Evolutionary conservation across 805 yeast genomes (phyloP), one percentile per base, ranked within the genome.

Genomic region (Suhomyces faveliae): DNA sequence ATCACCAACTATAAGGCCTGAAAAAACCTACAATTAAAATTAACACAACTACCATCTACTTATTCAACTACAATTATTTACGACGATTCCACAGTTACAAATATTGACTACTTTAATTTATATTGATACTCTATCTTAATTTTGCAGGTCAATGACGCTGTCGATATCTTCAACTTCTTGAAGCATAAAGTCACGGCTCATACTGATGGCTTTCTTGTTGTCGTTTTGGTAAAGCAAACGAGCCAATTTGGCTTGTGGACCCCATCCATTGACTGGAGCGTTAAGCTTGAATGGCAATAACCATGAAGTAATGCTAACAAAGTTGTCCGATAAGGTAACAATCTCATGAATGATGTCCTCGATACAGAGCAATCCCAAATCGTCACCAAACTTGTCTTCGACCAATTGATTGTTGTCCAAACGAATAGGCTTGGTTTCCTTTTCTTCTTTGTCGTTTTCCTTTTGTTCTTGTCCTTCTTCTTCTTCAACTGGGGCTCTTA

Each of bases 331-430:
- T 56, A 85, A 59, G 13, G 82, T 64, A 17, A 72, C 74, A 46
- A 87, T 74, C 67, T 87, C 92, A 60, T 84, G 89, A 46, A 87
- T 79, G 48, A 87, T 74, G 67, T 87, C 95, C 70, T 87, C 94
- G 15, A 85, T 78, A 79, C 95, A 87, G 53, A 87, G 81, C 51
- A 85, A 71, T 23, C 92, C 90, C 46, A 73, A 70, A 35, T 64
- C 67, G 43, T 66, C 68, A 7, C 84, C 87, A 52, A 87, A 74
- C 58, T 74, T 71, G 58, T 86, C 90, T 68, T 87, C 95, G 45
- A 87, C 84, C 35, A 83, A 67, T 57, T 81, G 83, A 71, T 87
- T 87, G 66, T 84, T 89, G 64, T 87, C 87, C 57, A 87, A 69
- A 49, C 81, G 77, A 23, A 42, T 43, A 39, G 42, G 39, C 19